phyloP scores from a whole-genome alignment of 108 stramenopile species.

The Seminavis robusta region DNA sequence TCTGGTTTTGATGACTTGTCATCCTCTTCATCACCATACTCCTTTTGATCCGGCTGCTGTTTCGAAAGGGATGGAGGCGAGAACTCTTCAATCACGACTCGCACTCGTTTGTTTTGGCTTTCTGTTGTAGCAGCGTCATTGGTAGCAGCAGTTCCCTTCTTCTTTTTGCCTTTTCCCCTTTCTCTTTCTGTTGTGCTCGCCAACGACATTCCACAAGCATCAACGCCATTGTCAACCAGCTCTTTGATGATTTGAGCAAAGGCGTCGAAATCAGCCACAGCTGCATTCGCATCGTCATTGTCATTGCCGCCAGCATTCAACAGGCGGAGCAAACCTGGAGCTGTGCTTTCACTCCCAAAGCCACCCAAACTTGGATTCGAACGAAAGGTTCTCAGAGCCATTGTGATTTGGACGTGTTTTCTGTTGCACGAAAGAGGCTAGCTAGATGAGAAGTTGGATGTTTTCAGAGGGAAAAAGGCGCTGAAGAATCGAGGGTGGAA shows the following conservation, averaged over 20 bases:
- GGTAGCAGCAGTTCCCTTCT: background rate
- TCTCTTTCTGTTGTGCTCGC: background rate
- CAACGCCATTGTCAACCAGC: conserved; percentile 87
- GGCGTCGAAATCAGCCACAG: conserved; percentile 42
- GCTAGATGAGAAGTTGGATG: too few species aligned
- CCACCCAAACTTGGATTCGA: conserved; percentile 82
- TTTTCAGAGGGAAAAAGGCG: too few species aligned
- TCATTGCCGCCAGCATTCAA: background rate
- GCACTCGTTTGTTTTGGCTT: conserved; percentile 22
- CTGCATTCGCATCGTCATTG: conserved; percentile 2
- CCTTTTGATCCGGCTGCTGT: conserved; percentile 4
- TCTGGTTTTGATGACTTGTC: too few species aligned
- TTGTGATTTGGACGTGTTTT: too few species aligned
- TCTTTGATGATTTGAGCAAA: conserved; percentile 89
- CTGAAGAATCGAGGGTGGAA: too few species aligned
- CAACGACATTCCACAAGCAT: conserved; percentile 55
- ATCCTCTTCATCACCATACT: conserved; percentile 10
- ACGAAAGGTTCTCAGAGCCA: conserved; percentile 80
- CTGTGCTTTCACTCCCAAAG: conserved; percentile 61
- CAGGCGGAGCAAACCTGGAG: background rate
- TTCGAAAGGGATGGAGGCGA: too few species aligned
- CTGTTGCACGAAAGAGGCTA: too few species aligned
- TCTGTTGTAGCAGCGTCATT: background rate
- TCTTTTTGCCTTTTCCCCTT: conserved; percentile 7
- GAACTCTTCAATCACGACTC: conserved; percentile 42